Evolutionary conservation across 208 protist species (phyloP).

Genomic region (Leishmania amazonensis): DNA sequence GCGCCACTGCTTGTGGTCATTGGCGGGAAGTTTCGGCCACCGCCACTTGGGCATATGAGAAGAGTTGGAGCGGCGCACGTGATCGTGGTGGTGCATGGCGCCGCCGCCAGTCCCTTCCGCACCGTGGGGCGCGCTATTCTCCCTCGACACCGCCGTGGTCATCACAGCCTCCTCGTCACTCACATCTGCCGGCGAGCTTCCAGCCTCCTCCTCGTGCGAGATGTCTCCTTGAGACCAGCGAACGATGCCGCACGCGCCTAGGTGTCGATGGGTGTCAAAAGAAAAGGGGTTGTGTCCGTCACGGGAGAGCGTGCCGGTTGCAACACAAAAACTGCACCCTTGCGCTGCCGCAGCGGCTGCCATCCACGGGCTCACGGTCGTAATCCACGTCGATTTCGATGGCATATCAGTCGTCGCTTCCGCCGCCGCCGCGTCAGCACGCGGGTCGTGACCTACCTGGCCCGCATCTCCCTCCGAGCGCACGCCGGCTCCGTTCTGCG

Average conservation of each 20-base stretch:
- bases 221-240: conserved; percentile 57
- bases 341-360: not conserved
- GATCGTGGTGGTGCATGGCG: not conserved
- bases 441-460: not conserved
- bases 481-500: not conserved
- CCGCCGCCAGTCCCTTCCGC: not conserved
- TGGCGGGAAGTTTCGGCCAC: conserved; percentile 26
- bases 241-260: conserved; percentile 44
- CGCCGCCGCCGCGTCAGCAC: not conserved
- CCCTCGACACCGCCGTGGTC: not conserved
- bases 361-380: conserved; percentile 12
- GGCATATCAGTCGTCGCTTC: not conserved
- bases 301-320: conserved; percentile 23
- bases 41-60: conserved; percentile 3
- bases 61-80: not conserved
- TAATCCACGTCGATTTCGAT: conserved; percentile 13
- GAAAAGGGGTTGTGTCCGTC: conserved; percentile 30
- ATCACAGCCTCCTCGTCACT: not conserved
- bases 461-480: not conserved
- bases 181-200: not conserved
- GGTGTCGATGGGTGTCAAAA: conserved; percentile 49
- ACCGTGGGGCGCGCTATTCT: not conserved
- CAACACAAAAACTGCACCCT: conserved; percentile 16
- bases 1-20: conserved; percentile 56
- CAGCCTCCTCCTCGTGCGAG: conserved; percentile 5